Evolutionary conservation across 345 rosid genomes (phyloP), one percentile per base, ranked within the genome.

Genomic region (Isatis tinctoria): DNA sequence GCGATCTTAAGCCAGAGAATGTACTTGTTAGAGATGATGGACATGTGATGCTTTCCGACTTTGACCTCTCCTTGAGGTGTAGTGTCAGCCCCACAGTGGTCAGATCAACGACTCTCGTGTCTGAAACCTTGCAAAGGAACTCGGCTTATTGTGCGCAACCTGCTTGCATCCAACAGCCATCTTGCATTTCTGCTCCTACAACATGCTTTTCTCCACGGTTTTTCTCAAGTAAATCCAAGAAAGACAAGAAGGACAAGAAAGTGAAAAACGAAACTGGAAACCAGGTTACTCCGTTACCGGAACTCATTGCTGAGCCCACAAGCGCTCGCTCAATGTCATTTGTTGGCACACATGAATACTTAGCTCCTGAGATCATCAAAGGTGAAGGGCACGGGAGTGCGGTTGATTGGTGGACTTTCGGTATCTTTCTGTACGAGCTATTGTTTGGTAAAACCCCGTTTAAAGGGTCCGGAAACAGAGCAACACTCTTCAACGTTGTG

Each of bases 361-460:
- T 89, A 73, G 95, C 92, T 4, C 92, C 96, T 3, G 92, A 90
- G 79, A 90, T 85, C 40, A 85, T 88, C 76, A 88, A 88, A 71
- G 96, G 94, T 37, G 92, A 88, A 83, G 92, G 92, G 48, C 97
- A 87, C 44, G 97, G 94, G 37, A 88, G 94, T 81, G 97, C 92
- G 20, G 92, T 90, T 60, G 90, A 88, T 64, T 90, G 97, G 94
- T 90, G 97, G 92, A 88, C 92, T 49, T 88, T 87, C 8, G 94
- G 97, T 41, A 90, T 87, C 72, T 88, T 90, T 70, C 75, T 88
- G 8, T 86, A 88, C n/a, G 94, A 90, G 81, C 85, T 88, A 26
- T 65, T 90, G 82, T 87, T 85, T 33, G 96, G 96, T 72, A 90
- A 87, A 75, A 90, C 94, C 40, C 96, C 96, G 10, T 90, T 90